A percentile compares a stretch with the other conserved stretches of the same genome.
Evolutionary conservation across 2,329 filamentous ascomycete species (phyloP).

Genomic region (Cytospora piceicola): DNA sequence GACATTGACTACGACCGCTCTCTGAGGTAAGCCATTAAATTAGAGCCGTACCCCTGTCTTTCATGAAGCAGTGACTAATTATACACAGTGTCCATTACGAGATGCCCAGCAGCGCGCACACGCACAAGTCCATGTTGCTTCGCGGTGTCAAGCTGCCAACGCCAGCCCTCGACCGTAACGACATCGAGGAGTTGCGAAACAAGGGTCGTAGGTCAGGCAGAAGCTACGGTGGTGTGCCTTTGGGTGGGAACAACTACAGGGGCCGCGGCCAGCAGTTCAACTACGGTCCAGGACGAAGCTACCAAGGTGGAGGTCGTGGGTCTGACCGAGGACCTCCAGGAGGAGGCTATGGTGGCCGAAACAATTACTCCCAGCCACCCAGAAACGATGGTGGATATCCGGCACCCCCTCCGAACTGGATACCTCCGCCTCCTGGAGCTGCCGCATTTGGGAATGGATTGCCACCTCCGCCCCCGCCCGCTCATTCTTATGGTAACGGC

Average conservation of each 20-base stretch:
- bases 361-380: constrained; percentile 30
- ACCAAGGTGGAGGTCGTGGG: constrained; percentile 28
- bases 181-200: constrained; percentile 73
- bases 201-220: constrained; percentile 70
- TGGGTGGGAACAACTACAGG: constrained; percentile 45
- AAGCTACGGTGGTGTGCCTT: constrained; percentile 69
- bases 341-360: constrained; percentile 25
- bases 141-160: constrained; percentile 76
- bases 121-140: constrained; percentile 93
- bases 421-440: constrained; percentile 51
- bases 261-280: constrained; percentile 56
- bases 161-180: constrained; percentile 73
- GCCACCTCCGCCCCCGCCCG: constrained; percentile 52
- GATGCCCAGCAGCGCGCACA: constrained; percentile 71
- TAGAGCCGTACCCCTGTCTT: constrained; percentile 11
- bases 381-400: constrained; percentile 33
- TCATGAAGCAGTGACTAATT: constrained; percentile 37
- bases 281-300: constrained; percentile 46
- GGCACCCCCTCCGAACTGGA: constrained; percentile 41
- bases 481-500: constrained; percentile 33
- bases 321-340: constrained; percentile 23
- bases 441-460: constrained; percentile 48
- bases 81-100: constrained; percentile 76
- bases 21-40: constrained; percentile 66
- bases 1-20: constrained; percentile 84